Conservation (phyloP, 2,329 filamentous ascomycete species). For the Raffaelea albimanens region DNA sequence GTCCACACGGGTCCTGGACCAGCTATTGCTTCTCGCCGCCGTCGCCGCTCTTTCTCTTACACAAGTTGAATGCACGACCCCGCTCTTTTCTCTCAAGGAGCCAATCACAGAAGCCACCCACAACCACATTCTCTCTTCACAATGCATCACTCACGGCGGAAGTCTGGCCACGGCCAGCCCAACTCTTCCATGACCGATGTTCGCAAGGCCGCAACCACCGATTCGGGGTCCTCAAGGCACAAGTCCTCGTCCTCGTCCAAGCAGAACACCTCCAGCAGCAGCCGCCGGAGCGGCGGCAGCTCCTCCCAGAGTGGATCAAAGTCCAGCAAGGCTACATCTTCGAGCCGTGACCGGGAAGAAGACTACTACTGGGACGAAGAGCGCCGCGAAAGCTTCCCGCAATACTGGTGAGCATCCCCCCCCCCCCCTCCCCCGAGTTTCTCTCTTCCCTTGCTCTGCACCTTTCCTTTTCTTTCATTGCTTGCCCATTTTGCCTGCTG, state of each 20-base stretch:
- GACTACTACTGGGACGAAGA: conserved; percentile 42
- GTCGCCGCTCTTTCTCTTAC: background rate
- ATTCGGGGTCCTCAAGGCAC: conserved; percentile 27
- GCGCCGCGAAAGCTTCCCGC: conserved; percentile 54
- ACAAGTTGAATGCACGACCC: background rate
- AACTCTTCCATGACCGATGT: conserved; percentile 47
- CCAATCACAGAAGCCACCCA: conserved; percentile 4
- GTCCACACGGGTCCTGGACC: too few species aligned
- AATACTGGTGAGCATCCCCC: conserved; percentile 62
- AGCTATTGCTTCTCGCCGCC: too few species aligned
- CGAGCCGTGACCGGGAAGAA: conserved; percentile 33
- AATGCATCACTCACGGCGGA: conserved; percentile 48
- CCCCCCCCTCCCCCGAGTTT: too few species aligned
- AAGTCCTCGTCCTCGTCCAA: conserved; percentile 19
- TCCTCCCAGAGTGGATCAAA: conserved; percentile 29
- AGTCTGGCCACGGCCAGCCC: conserved; percentile 43
- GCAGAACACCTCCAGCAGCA: conserved; percentile 32
- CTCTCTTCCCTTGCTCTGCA: conserved; percentile 1
- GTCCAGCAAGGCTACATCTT: conserved; percentile 38
- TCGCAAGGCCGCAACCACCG: conserved; percentile 37
- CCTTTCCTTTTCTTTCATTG: conserved; percentile 16
- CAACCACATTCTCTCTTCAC: conserved; percentile 7
- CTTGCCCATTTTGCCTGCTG: conserved; percentile 7
- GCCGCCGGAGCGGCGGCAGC: conserved; percentile 5
- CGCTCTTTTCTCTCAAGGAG: too few species aligned